Evolutionary conservation across 306 rosid species (phyloP).

Genomic region (Prunus armeniaca): DNA sequence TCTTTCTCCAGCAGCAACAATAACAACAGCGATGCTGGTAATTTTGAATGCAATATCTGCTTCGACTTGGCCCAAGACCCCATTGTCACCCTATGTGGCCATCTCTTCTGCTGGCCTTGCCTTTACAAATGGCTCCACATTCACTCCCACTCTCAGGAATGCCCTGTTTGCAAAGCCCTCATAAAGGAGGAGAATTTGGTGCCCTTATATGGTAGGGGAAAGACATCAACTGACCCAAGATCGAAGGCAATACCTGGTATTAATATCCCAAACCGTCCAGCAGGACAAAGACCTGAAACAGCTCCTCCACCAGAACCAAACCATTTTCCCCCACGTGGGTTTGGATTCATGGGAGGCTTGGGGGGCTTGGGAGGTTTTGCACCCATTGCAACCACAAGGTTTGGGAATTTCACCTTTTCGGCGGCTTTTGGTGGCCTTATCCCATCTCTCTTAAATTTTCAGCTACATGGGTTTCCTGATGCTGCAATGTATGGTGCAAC

Average conservation of each 20-base stretch:
- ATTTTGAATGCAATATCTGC: slow-evolving; percentile 91
- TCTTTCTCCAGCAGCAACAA: slow-evolving; percentile 42
- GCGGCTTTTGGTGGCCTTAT: slow-evolving; percentile 79
- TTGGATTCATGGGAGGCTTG: slow-evolving; percentile 71
- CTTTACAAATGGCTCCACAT: slow-evolving; percentile 84
- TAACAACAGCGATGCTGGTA: slow-evolving; percentile 53
- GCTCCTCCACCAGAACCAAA: slow-evolving; percentile 72
- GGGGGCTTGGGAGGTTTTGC: slow-evolving; percentile 62
- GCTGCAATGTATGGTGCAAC: slow-evolving; percentile 54
- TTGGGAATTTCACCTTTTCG: slow-evolving; percentile 77
- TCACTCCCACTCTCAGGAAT: slow-evolving; percentile 71
- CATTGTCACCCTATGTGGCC: slow-evolving; percentile 82
- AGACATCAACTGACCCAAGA: slow-evolving; percentile 81
- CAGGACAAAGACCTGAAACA: slow-evolving; percentile 82
- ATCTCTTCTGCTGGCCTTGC: slow-evolving; percentile 92
- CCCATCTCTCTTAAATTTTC: slow-evolving; percentile 70
- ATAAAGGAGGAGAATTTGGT: slow-evolving; percentile 79
- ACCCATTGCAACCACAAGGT: slow-evolving; percentile 64
- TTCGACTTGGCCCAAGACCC: slow-evolving; percentile 89
- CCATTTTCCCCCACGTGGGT: slow-evolving; percentile 58
- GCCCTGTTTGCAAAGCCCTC: slow-evolving; percentile 88
- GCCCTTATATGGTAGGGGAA: slow-evolving; percentile 84
- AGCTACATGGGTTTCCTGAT: slow-evolving; percentile 61
- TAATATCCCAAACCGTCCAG: slow-evolving; percentile 68
- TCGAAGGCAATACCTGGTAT: slow-evolving; percentile 64